Conservation (phyloP, 2,329 filamentous ascomycete species). For the Penicillium sp. region DNA sequence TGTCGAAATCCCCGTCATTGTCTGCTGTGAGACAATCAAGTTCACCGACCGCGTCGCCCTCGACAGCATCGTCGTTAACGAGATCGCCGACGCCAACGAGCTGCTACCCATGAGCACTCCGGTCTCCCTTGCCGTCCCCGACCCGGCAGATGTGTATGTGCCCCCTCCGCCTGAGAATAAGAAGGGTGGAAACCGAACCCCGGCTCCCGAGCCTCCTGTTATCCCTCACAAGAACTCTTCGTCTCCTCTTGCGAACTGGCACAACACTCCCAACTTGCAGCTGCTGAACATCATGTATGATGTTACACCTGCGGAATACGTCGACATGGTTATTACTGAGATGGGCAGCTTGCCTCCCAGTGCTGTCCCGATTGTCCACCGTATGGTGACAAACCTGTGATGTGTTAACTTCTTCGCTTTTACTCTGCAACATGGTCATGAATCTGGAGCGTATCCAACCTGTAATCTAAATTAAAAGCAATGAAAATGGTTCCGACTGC, state of each 20-base stretch:
- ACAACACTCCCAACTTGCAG: slow-evolving; percentile 59
- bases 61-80: slow-evolving; percentile 91
- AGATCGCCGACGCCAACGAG: slow-evolving; percentile 76
- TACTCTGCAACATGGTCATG: background rate
- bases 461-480: slow-evolving; percentile 5
- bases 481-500: background rate
- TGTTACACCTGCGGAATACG: slow-evolving; percentile 80
- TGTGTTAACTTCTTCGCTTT: background rate
- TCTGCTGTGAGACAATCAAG: slow-evolving; percentile 92
- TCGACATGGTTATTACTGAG: slow-evolving; percentile 88
- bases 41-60: slow-evolving; percentile 87
- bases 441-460: background rate
- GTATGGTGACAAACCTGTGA: slow-evolving; percentile 51
- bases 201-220: slow-evolving; percentile 22
- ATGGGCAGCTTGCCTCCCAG: slow-evolving; percentile 82
- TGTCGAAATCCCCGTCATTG: slow-evolving; percentile 74
- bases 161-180: slow-evolving; percentile 26
- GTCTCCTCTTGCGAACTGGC: slow-evolving; percentile 53
- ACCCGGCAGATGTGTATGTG: slow-evolving; percentile 22
- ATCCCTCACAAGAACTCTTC: slow-evolving; percentile 24
- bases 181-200: slow-evolving; percentile 33
- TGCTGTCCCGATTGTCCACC: slow-evolving; percentile 73
- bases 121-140: slow-evolving; percentile 32
- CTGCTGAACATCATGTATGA: slow-evolving; percentile 81
- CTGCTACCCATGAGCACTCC: slow-evolving; percentile 40